Percentiles rank a stretch among this genome's conserved stretches.
Conservation (phyloP, 2,329 filamentous ascomycete species). For the Xylariaceae sp. region DNA sequence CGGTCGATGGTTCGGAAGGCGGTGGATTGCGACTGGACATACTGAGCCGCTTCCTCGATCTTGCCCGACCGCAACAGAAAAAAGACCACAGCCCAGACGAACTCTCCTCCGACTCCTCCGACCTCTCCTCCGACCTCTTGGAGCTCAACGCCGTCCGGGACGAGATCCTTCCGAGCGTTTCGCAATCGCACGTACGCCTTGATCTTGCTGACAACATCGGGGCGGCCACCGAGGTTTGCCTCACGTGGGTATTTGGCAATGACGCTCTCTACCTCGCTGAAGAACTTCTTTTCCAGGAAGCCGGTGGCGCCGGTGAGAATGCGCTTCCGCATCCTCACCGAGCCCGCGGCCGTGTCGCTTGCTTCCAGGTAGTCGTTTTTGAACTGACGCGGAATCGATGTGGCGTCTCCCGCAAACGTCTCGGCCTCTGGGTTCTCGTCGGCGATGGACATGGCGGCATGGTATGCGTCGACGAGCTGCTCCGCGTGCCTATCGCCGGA, state of each 20-base stretch:
- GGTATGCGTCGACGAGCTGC: constrained; percentile 75
- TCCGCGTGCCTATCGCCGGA: constrained; percentile 63
- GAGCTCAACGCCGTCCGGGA: constrained; percentile 70
- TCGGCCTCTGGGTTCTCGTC: constrained; percentile 60
- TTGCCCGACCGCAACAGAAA: constrained; percentile 83
- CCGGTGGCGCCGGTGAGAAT: constrained; percentile 73
- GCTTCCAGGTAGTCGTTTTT: constrained; percentile 71
- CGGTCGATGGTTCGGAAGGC: constrained; percentile 87
- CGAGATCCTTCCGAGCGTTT: constrained; percentile 72
- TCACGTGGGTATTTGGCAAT: constrained; percentile 81
- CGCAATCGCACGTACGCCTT: constrained; percentile 85
- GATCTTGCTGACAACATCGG: constrained; percentile 82
- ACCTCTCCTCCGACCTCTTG: constrained; percentile 72
- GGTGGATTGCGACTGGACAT: constrained; percentile 70
- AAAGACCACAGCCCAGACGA: constrained; percentile 90
- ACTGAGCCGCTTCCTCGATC: constrained; percentile 74
- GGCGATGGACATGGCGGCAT: constrained; percentile 71
- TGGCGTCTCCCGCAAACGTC: constrained; percentile 51
- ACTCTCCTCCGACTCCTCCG: constrained; percentile 73
- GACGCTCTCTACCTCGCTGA: constrained; percentile 65
- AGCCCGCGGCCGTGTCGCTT: constrained; percentile 53
- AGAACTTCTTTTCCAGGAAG: constrained; percentile 77
- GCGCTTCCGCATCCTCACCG: constrained; percentile 63
- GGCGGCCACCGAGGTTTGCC: constrained; percentile 81
- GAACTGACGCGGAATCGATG: constrained; percentile 69